A percentile compares a stretch with the other conserved stretches of the same genome.
These are phyloP conservation scores for Ceratobasidium sp. DNA, from an alignment of 1,284 basidiomycete genomes.

Conservation along the genomic window DNA sequence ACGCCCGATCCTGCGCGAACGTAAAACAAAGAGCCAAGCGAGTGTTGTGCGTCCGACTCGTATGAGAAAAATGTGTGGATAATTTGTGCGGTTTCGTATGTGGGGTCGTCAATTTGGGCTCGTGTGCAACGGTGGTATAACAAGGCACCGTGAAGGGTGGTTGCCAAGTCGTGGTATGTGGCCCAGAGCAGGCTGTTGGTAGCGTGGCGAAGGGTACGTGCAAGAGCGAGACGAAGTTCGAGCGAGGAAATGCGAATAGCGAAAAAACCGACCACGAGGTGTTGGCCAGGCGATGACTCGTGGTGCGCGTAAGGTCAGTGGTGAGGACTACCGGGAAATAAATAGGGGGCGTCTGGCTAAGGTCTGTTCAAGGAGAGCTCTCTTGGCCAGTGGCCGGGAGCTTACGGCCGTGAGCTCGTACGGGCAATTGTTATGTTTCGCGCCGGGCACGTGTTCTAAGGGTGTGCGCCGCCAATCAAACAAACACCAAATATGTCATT, in stretches of 20 bases:
- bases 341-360: too few relatives aligned
- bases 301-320: background rate
- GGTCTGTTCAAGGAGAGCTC: background rate
- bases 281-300: slow-evolving; percentile 31
- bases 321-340: background rate
- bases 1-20: background rate
- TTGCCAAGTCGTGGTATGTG: too few relatives aligned
- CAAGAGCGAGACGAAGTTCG: background rate
- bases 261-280: slow-evolving; percentile 38
- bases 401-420: slow-evolving; percentile 1
- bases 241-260: slow-evolving; percentile 16
- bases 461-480: slow-evolving; percentile 20
- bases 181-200: background rate
- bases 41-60: too few relatives aligned
- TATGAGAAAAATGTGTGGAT: background rate
- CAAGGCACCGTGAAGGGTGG: too few relatives aligned
- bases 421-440: slow-evolving; percentile 15
- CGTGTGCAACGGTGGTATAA: slow-evolving; percentile 12
- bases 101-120: background rate
- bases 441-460: slow-evolving; percentile 31
- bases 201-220: slow-evolving; percentile 39
- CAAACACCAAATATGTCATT: slow-evolving; percentile 10
- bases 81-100: slow-evolving; percentile 7
- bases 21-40: too few relatives aligned
- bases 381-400: background rate